Base-by-base conservation (phyloP, 495 filamentous ascomycete species). In the Neurospora hispaniola region DNA sequence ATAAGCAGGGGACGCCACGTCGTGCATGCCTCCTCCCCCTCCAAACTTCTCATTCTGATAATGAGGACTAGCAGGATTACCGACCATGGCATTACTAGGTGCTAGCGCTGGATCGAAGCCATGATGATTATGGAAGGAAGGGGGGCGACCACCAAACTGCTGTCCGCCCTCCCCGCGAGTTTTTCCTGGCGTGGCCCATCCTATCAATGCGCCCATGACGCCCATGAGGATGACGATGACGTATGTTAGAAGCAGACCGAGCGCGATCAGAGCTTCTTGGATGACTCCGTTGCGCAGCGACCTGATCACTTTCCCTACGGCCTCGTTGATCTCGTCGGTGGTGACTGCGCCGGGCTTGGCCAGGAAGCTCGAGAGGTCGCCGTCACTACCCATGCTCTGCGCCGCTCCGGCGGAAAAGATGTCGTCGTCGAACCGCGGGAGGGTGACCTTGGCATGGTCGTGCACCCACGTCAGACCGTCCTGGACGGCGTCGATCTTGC, bases 401-500 rank as follows among this genome's bases (percentile, higher is more conserved):
- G 87, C 80, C 43, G 94, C 93, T 39, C 94, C 95, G 44, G 89
- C 83, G 69, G 92, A 94, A 85, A 99, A 97, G 39, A 91, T 91
- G 76, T 97, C 86, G 77, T 93, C 89, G 38, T 88, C 86, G 41
- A 98, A 87, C 27, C 86, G 78, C 1, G 96, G 96, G 77, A 99
- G 91, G 72, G 89, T 82, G 75, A 99, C 86, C 69, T 96, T 88
- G 2, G 96, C 94, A 76, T 98, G 79, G 75, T 98, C 90, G 72
- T 89, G 85, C 42, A 96, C 90, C 94, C 94, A 99, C 0, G 92
- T 96, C 0, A 98, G 88, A 10, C 91, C 96, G 75, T 90, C 89
- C 78, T 98, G 85, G 74, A 98, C 86, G 12, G 89, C 83, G 16
- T 88, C 87, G 72, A 95, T 81, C 82, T 95, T 94, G 72, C 93